Conservation (phyloP, 75 land plant species). For the Sequoia sempervirens region DNA sequence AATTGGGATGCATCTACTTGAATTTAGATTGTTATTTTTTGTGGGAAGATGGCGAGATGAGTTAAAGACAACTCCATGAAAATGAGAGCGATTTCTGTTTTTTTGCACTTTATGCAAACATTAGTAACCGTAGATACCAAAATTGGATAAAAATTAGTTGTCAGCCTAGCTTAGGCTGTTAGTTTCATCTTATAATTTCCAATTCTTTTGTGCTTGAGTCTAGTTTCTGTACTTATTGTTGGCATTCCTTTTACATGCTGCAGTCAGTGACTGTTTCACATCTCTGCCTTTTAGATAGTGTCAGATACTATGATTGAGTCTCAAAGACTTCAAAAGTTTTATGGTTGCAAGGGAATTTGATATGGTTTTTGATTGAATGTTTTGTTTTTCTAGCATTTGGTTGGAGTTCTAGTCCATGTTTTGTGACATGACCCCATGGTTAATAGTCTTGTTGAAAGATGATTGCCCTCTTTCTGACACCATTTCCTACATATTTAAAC, state of each 20-base stretch:
- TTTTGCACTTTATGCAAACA: background rate
- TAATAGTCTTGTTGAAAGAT: background rate
- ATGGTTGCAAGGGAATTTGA: background rate
- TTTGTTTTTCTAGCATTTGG: background rate
- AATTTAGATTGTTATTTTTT: background rate
- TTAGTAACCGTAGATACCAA: background rate
- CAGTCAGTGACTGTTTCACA: background rate
- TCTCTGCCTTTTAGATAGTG: background rate
- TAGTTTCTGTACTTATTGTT: background rate
- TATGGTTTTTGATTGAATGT: background rate
- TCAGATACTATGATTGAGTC: background rate
- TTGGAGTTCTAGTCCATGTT: background rate
- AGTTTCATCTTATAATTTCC: background rate
- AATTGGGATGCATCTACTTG: background rate
- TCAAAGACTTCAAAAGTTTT: background rate
- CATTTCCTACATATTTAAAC: background rate
- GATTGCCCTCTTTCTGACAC: background rate
- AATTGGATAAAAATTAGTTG: background rate
- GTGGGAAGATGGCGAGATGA: background rate
- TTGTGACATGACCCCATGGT: background rate
- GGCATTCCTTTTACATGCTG: background rate
- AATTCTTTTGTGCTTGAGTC: background rate
- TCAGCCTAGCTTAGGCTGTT: background rate
- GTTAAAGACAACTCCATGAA: background rate
- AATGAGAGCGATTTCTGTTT: background rate